Base-by-base conservation (phyloP, 2,329 filamentous ascomycete species). In the Stemphylium vesicarium region DNA sequence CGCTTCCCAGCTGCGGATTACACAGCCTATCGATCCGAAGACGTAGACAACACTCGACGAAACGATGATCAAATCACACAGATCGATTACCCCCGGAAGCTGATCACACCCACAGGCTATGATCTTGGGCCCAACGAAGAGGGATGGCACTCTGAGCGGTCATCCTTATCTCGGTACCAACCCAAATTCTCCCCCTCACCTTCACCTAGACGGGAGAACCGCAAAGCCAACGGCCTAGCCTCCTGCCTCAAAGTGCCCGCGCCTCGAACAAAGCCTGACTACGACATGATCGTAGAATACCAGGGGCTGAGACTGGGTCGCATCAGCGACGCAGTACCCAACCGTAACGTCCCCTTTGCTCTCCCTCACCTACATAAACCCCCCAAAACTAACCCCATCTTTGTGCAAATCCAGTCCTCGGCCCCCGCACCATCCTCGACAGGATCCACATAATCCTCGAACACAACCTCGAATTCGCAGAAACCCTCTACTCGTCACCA, bases 361-460 rank as follows among this genome's bases (percentile, higher is more conserved):
- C n/a, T n/a, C n/a, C n/a, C n/a, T n/a, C n/a, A n/a, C n/a, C n/a
- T n/a, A n/a, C n/a, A n/a, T n/a, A n/a, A n/a, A n/a, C n/a, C n/a
- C n/a, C n/a, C n/a, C n/a, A n/a, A n/a, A n/a, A n/a, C n/a, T n/a
- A n/a, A n/a, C n/a, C n/a, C n/a, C n/a, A n/a, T 38, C 13, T 26
- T 11, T 11, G 5, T n/a, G n/a, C n/a, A n/a, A 36, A 32, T 12
- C 8, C 15, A 53, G 53, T 56, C 24, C 53, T 56, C 16, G 37
- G 48, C 15, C 38, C 48, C 11, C 47, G 41, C 32, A 33, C 37
- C 29, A 11, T 56, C 13, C 29, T 37, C 11, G 31, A 37, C 24
- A 39, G 53, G 11, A 31, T 56, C 37, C 41, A 46, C 16, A 31
- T 38, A n/a, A 36, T 56, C 22, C 38, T 51, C 16, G 53, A 56